Evolutionary conservation across 768 basidiomycete genomes (phyloP), one percentile per base, ranked within the genome.

Genomic region (Tulasnella calospora): DNA sequence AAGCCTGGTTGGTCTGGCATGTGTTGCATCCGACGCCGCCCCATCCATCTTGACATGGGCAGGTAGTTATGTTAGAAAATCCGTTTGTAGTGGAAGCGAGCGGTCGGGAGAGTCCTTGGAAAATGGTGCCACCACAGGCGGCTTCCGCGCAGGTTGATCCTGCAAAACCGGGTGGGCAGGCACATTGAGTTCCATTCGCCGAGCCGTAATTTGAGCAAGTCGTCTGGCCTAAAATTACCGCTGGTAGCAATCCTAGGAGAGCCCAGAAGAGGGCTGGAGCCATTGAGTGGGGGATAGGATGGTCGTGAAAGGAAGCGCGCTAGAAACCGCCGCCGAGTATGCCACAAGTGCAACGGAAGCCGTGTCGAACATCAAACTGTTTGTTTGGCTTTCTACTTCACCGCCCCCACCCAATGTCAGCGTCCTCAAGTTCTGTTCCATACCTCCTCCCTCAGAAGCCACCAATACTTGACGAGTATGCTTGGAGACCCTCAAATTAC

Each of bases 121-220:
- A 94, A 67, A 97, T 89, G 74, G 89, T 92, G 1, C 94, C 94
- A 15, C 93, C 93, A 79, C 96, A 98, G 1, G 87, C 89, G 0
- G 92, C 89, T 78, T 88, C 86, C 0, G 89, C 87, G 82, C 94
- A 95, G 30, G 88, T 88, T 36, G 88, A 76, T 9, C 92, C 93
- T 15, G 92, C 92, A 82, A 94, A 94, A 17, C 95, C 95, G 33
- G 89, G 88, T 6, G 94, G 95, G 83, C 96, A 98, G 33, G 87
- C 84, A 82, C 95, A 96, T 33, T 83, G 81, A 33, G 89, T 86
- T 13, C 88, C 89, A 79, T 89, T 90, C 55, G 83, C 81, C 5
- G 86, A 82, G 40, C 92, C 94, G 82, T 90, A 92, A 82, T 95
- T 94, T 78, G 89, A 87, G 85, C 94, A 95, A 76, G 86, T 82